These are phyloP conservation scores for Podosphaera leucotricha DNA, from an alignment of 2,329 filamentous ascomycete species.

Conservation along the genomic window DNA sequence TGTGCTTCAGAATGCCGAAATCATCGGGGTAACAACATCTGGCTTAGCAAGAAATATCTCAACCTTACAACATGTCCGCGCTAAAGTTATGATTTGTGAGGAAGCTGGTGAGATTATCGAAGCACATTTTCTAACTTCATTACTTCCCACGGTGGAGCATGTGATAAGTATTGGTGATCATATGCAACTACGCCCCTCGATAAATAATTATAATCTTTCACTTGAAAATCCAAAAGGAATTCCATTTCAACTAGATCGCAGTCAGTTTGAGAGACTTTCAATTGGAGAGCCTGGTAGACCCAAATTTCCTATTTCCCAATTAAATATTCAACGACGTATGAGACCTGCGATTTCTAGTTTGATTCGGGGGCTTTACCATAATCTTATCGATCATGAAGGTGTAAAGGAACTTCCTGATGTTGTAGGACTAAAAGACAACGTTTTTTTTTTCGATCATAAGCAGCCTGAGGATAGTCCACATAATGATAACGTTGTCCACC, in stretches of 20 bases:
- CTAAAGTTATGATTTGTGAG: slow-evolving; percentile 17
- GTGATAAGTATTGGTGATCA: slow-evolving; percentile 22
- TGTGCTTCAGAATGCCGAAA: slow-evolving; percentile 12
- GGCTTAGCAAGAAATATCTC: slow-evolving; percentile 25
- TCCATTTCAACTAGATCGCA: slow-evolving; percentile 11
- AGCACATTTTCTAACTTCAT: slow-evolving; percentile 18
- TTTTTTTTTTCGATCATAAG: slow-evolving; percentile 12
- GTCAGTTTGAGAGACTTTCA: slow-evolving; percentile 12
- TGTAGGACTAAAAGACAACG: slow-evolving; percentile 11
- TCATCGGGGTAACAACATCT: slow-evolving; percentile 30
- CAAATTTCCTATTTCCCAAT: slow-evolving; percentile 9
- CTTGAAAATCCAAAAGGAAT: slow-evolving; percentile 12
- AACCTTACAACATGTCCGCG: slow-evolving; percentile 4
- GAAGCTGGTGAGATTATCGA: slow-evolving; percentile 23
- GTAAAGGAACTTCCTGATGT: slow-evolving; percentile 8
- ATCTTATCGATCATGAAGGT: slow-evolving; percentile 9
- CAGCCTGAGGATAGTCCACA: slow-evolving; percentile 4
- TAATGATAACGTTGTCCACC: neutral
- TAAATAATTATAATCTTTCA: slow-evolving; percentile 9
- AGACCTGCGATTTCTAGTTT: slow-evolving; percentile 11
- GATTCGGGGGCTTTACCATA: slow-evolving; percentile 9
- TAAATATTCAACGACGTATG: slow-evolving; percentile 14
- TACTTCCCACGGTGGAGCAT: slow-evolving; percentile 19
- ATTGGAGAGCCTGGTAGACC: slow-evolving; percentile 1
- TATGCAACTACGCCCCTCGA: slow-evolving; percentile 18